Base-by-base conservation (phyloP, 257 asterid genomes). In the Solanum infundibuliforme region DNA sequence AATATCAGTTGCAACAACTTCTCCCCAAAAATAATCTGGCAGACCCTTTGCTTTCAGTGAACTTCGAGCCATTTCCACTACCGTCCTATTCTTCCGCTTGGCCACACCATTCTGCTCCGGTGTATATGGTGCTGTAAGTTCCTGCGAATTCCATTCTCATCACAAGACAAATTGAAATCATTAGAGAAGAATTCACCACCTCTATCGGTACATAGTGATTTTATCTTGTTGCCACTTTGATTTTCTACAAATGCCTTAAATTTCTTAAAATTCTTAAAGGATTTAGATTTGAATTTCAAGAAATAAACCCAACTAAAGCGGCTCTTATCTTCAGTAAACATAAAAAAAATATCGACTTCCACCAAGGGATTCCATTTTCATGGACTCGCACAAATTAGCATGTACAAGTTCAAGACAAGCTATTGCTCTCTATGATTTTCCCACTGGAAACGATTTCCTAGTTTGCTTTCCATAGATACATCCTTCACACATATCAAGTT, bases 181-280 rank as follows among this genome's bases (percentile, higher is more conserved):
- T 66, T 87, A 8, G 88, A 88, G 3, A 38, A 38, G 60, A 88
- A 90, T 52, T 91, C 88, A 60, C 88, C 86, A 5, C 89, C 88
- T 32, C 88, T 34, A 81, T 90, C 39, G 0, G 86, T 87, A 6
- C 73, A 0, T 25, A 85, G 38, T 25, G 10, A 20, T 23, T 87
- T 89, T 25, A 91, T 77, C 10, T 2, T 5, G 4, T 12, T 13
- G 4, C 81, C 72, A 71, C 68, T 84, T 87, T 52, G 89, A 3
- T 87, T 90, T 48, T 90, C 87, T 4, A 84, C 89, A 32, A 12
- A 16, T 16, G 41, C 77, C 25, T 86, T 90, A 21, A 87, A 91
- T 12, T 38, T 36, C 10, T 25, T 74, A 9, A 91, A 87, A 2
- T 27, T 62, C 6, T 58, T 81, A 69, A 90, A 86, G 1, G 83